phyloP scores from a whole-genome alignment of 176 grass and related monocot genomes.

The Musa acuminata region DNA sequence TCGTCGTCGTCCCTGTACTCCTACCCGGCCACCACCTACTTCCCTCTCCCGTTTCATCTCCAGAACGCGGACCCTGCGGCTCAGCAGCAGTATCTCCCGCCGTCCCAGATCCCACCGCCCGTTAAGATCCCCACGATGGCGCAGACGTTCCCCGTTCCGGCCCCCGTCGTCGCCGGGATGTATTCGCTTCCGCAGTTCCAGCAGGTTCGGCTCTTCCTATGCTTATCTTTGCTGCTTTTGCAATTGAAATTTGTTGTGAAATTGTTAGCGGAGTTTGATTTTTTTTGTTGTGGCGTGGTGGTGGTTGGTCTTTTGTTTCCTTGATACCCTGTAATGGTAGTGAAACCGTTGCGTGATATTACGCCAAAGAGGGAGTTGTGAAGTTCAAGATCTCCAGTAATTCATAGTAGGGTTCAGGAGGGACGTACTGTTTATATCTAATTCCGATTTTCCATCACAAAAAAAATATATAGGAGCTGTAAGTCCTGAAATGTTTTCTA shows the following conservation, averaged over 20 bases:
- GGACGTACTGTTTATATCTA: too few species aligned
- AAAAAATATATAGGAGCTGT: background rate
- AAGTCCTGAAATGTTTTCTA: background rate
- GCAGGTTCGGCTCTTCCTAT: conserved; percentile 27
- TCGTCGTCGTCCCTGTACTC: conserved; percentile 9
- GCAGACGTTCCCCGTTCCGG: conserved; percentile 1
- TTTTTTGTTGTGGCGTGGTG: background rate
- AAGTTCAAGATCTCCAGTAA: background rate
- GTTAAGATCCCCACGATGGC: conserved; percentile 11
- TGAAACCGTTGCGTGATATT: background rate
- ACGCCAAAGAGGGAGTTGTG: background rate
- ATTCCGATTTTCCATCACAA: background rate
- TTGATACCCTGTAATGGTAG: background rate
- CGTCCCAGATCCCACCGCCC: conserved; percentile 19
- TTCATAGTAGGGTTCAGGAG: background rate
- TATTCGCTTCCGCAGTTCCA: conserved; percentile 60
- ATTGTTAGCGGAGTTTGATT: background rate
- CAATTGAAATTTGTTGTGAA: background rate
- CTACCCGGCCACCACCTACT: conserved; percentile 24
- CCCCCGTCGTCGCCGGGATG: conserved; percentile 27
- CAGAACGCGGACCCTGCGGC: conserved; percentile 24
- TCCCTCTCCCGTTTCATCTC: conserved; percentile 87
- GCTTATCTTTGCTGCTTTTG: background rate
- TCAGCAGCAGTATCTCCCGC: conserved; percentile 9
- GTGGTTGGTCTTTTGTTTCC: background rate